Percentiles rank a stretch among this genome's conserved stretches.
phyloP scores from a whole-genome alignment of 805 yeast species.

The Cyberlindnera mycetangii region DNA sequence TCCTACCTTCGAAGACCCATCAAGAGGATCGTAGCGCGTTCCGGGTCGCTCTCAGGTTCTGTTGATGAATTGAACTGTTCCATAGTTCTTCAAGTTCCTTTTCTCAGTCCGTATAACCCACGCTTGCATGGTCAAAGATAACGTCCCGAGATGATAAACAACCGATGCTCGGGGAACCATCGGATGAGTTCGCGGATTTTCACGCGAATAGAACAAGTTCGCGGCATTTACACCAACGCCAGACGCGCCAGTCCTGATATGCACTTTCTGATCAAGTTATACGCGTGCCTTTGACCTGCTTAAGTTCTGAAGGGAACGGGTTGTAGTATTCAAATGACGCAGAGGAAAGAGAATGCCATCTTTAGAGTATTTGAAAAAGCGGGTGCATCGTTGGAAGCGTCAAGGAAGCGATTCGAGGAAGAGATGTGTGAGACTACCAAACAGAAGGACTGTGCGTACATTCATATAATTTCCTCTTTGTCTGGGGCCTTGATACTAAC shows the following conservation, averaged over 20 bases:
- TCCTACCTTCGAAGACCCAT: slow-evolving; percentile 78
- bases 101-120: background rate
- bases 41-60: slow-evolving; percentile 45
- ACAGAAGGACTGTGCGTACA: background rate
- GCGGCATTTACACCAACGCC: background rate
- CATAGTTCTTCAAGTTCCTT: background rate
- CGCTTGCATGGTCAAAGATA: background rate
- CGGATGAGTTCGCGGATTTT: background rate
- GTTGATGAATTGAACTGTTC: slow-evolving; percentile 11
- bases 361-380: background rate
- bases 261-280: background rate
- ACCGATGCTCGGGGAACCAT: background rate
- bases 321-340: too few relatives aligned
- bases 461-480: background rate
- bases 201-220: background rate
- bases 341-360: background rate
- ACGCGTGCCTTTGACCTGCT: too few relatives aligned
- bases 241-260: background rate
- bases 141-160: background rate
- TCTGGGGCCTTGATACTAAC: too few relatives aligned
- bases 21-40: slow-evolving; percentile 70
- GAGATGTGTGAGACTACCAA: background rate
- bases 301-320: too few relatives aligned
- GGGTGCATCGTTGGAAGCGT: background rate
- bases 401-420: background rate